Evolutionary conservation across 2,329 filamentous ascomycete species (phyloP).

Genomic region (Cryphonectria carpinicola): DNA sequence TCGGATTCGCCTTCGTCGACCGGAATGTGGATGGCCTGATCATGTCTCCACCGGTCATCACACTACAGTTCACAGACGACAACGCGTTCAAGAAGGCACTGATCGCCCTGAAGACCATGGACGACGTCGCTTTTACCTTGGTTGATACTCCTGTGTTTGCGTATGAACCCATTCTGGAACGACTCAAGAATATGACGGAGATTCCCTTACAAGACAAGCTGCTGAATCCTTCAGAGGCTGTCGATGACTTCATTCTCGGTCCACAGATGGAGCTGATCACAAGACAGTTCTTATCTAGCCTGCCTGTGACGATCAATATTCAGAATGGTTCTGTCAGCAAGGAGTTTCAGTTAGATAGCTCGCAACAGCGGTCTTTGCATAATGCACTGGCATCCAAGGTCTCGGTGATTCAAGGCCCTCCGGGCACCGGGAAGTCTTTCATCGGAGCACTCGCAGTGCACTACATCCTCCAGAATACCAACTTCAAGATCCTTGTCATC

Average conservation of each 20-base stretch:
- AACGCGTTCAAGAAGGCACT: conserved; percentile 52
- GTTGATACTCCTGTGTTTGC: conserved; percentile 71
- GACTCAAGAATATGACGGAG: conserved; percentile 59
- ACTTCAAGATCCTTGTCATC: conserved; percentile 62
- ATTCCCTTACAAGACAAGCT: conserved; percentile 61
- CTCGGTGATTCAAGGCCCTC: conserved; percentile 72
- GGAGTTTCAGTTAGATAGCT: conserved; percentile 37
- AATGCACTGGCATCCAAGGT: conserved; percentile 56
- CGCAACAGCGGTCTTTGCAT: conserved; percentile 62
- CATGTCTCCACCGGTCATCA: conserved; percentile 49
- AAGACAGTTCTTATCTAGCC: conserved; percentile 7
- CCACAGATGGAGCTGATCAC: not conserved
- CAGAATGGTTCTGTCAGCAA: not conserved
- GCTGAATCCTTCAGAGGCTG: conserved; percentile 40
- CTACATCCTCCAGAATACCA: conserved; percentile 53
- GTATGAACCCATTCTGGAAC: conserved; percentile 67
- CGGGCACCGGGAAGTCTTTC: conserved; percentile 77
- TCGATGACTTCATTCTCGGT: conserved; percentile 7
- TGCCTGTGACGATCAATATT: not conserved
- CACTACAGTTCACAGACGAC: conserved; percentile 55
- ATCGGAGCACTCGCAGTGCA: conserved; percentile 68
- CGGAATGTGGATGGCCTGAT: conserved; percentile 53
- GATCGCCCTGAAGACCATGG: conserved; percentile 42
- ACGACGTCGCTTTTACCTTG: conserved; percentile 52
- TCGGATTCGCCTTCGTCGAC: conserved; percentile 64